Evolutionary conservation across 2,329 filamentous ascomycete genomes (phyloP).

Genomic region (Ophiocordyceps unilateralis): DNA sequence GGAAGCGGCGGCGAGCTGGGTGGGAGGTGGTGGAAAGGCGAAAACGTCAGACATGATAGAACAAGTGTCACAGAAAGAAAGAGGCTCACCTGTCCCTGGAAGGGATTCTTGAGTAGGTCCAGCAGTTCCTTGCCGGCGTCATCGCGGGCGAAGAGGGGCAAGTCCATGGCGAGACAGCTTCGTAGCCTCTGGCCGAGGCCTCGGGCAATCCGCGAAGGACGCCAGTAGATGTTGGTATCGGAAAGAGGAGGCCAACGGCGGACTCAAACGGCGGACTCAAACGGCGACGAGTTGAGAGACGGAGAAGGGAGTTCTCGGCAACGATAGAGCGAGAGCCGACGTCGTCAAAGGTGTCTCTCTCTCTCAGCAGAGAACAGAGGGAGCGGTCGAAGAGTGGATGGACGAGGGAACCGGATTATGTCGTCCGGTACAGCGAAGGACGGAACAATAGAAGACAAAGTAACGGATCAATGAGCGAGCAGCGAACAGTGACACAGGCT

Average conservation of each 20-base stretch:
- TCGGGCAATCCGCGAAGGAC: neutral
- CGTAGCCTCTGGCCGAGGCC: neutral
- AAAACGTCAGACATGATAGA: neutral
- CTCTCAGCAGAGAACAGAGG: too few relatives aligned
- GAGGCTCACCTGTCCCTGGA: slow-evolving; percentile 24
- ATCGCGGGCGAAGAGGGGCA: neutral
- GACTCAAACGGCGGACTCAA: too few relatives aligned
- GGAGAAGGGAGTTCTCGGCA: too few relatives aligned
- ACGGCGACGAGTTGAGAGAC: too few relatives aligned
- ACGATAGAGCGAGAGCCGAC: too few relatives aligned
- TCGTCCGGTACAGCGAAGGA: too few relatives aligned
- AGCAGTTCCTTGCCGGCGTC: slow-evolving; percentile 26
- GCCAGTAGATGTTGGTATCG: neutral
- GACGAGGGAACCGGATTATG: too few relatives aligned
- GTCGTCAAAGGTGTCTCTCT: too few relatives aligned
- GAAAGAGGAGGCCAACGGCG: too few relatives aligned
- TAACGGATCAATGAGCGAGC: too few relatives aligned
- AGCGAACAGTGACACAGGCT: neutral
- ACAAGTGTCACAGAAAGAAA: neutral
- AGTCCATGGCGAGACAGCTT: slow-evolving; percentile 1
- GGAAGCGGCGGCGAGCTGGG: slow-evolving; percentile 25
- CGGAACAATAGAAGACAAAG: too few relatives aligned
- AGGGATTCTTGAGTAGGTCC: slow-evolving; percentile 31
- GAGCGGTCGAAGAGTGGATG: too few relatives aligned
- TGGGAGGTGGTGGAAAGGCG: neutral